Base-by-base conservation (phyloP, 768 basidiomycete species). In the Boletus tylopilopsis region DNA sequence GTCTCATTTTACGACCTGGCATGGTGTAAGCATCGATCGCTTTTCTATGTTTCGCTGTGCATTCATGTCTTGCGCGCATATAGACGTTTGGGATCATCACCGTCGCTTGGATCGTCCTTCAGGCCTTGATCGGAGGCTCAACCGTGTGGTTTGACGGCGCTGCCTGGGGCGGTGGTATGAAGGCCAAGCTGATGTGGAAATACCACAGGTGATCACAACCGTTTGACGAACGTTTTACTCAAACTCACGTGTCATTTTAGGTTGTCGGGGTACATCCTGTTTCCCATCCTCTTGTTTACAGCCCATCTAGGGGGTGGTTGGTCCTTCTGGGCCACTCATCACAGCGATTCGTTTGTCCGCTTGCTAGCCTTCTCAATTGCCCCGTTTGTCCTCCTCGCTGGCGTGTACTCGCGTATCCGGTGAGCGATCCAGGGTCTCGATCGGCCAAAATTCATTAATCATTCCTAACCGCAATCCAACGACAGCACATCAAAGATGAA, bases 161-260 rank as follows among this genome's bases (percentile, higher is more conserved):
- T 15, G 72, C 74, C 0, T 87, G 91, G 60, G 88, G 90, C 5
- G 87, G 89, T 1, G 82, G 79, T 13, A 65, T 72, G 37, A 84
- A 79, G 62, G 87, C 89, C 13, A 92, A 88, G 64, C 64, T 71
- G 2, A 50, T 91, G 18, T 93, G 90, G 85, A 93, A 91, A 63
- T 92, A 89, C 56, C 90, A 94, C 60, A 72, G 90, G 85, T 82
- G 52, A 51, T 5, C 22, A 30, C 11, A 30, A 1, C 10, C 29
- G 13, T 10, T 30, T 5, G 29, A 13, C 29, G 29, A 12, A 10
- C 12, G 29, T 13, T 3, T 30, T 13, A 5, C 29, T 13, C 29
- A 30, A 12, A 13, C 29, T 30, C 29, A 30, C 2, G 29, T 6
- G 29, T 30, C 29, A 30, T 30, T 45, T 39, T 55, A 85, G 87